Conservation (phyloP, 177 flowering plant genomes). For the Vitis hybrid region DNA sequence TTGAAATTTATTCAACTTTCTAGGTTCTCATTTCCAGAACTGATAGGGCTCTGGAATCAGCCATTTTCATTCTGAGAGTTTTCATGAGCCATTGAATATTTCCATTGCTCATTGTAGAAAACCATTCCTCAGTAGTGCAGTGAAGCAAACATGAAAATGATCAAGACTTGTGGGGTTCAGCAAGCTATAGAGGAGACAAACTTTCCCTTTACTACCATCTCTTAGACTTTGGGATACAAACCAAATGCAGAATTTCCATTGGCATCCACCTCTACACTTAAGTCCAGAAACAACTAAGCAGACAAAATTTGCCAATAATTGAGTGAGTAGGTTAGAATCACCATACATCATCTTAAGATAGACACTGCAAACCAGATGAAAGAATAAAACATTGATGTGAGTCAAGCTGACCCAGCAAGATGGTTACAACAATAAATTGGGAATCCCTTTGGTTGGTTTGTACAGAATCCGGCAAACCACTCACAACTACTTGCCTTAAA, state of each 20-base stretch:
- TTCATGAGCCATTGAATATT: no score
- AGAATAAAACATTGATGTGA: constrained; percentile 14
- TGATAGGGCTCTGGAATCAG: no score
- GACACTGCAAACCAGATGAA: constrained; percentile 7
- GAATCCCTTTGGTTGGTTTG: constrained; percentile 13
- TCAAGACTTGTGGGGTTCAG: no score
- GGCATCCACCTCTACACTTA: no score
- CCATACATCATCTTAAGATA: not conserved
- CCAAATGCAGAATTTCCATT: not conserved
- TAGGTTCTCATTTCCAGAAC: no score
- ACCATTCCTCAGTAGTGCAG: not conserved
- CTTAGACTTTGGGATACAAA: no score
- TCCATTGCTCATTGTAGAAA: not conserved
- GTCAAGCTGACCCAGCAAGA: not conserved
- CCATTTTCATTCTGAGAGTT: no score
- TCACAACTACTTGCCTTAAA: constrained; percentile 14
- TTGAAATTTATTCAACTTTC: no score
- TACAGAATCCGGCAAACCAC: constrained; percentile 20
- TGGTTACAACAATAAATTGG: constrained; percentile 17
- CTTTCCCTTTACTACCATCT: no score
- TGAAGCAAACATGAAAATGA: not conserved
- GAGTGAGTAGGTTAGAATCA: not conserved
- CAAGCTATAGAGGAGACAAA: no score
- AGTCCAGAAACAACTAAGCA: not conserved
- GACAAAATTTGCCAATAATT: not conserved